A percentile compares a stretch with the other conserved stretches of the same genome.
phyloP scores from a whole-genome alignment of 169 alveolate genomes.

The Plasmodium ovale region DNA sequence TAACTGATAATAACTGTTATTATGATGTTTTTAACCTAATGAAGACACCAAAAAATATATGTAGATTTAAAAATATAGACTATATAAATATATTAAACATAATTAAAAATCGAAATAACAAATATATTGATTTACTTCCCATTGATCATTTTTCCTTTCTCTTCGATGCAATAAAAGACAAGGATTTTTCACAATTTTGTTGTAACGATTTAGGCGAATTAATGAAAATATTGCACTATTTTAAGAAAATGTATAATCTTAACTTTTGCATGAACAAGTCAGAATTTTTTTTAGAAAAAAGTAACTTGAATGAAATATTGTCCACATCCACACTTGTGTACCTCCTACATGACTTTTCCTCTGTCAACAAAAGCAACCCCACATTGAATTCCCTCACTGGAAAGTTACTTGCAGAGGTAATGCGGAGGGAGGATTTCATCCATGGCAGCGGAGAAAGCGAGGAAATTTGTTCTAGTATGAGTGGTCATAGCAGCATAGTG shows the following conservation, averaged over 20 bases:
- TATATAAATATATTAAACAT: constrained; percentile 59
- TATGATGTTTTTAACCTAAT: constrained; percentile 49
- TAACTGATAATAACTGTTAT: constrained; percentile 60
- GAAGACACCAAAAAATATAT: neutral
- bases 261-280: constrained; percentile 62
- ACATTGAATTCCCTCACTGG: constrained; percentile 7
- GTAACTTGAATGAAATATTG: neutral
- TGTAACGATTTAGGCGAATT: constrained; percentile 38
- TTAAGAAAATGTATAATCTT: constrained; percentile 62
- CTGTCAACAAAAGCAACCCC: neutral
- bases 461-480: neutral
- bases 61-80: constrained; percentile 29
- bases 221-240: constrained; percentile 43
- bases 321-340: constrained; percentile 45
- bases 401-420: constrained; percentile 23
- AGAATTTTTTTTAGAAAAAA: constrained; percentile 26
- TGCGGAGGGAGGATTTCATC: neutral
- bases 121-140: constrained; percentile 34
- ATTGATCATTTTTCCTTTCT: constrained; percentile 47
- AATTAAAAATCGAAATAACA: constrained; percentile 56
- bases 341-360: constrained; percentile 24
- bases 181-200: constrained; percentile 1
- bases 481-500: neutral
- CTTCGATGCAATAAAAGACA: constrained; percentile 36
- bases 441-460: neutral